These are phyloP conservation scores for Cutaneotrichosporon spelunceum DNA, from an alignment of 1,284 basidiomycete genomes.

Conservation along the genomic window DNA sequence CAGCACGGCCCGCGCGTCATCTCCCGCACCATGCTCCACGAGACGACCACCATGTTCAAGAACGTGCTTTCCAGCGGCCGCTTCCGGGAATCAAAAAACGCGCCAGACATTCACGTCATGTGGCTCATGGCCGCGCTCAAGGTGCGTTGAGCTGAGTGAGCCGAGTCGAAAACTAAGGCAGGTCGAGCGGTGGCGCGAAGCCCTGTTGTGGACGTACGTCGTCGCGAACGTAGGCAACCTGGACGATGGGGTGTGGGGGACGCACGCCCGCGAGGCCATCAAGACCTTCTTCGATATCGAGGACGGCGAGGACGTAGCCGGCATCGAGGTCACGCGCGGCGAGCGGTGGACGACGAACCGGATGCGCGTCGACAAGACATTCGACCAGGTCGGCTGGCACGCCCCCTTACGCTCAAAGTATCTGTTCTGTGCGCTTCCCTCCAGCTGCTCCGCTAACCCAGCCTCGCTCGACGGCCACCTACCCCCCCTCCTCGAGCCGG, in stretches of 20 bases:
- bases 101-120: conserved; percentile 45
- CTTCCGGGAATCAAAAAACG: conserved; percentile 41
- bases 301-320: conserved; percentile 1
- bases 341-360: conserved; percentile 28
- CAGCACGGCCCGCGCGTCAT: conserved; percentile 47
- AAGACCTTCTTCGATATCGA: conserved; percentile 23
- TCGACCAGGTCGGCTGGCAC: conserved; percentile 30
- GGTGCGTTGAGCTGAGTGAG: background rate
- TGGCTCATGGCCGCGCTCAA: conserved; percentile 40
- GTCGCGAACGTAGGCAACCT: conserved; percentile 38
- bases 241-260: conserved; percentile 32
- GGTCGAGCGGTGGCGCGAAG: conserved; percentile 47
- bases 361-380: conserved; percentile 22
- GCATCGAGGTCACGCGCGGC: conserved; percentile 11
- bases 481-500: conserved; percentile 32
- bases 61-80: conserved; percentile 37
- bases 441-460: conserved; percentile 9
- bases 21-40: conserved; percentile 47
- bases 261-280: conserved; percentile 28
- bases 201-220: conserved; percentile 39
- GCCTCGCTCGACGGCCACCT: conserved; percentile 48
- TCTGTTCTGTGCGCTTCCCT: conserved; percentile 33
- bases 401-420: conserved; percentile 27
- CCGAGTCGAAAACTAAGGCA: background rate
- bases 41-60: conserved; percentile 47